Base-by-base conservation (phyloP, 352 stramenopile species). In the Thalassiosira delicatula region DNA sequence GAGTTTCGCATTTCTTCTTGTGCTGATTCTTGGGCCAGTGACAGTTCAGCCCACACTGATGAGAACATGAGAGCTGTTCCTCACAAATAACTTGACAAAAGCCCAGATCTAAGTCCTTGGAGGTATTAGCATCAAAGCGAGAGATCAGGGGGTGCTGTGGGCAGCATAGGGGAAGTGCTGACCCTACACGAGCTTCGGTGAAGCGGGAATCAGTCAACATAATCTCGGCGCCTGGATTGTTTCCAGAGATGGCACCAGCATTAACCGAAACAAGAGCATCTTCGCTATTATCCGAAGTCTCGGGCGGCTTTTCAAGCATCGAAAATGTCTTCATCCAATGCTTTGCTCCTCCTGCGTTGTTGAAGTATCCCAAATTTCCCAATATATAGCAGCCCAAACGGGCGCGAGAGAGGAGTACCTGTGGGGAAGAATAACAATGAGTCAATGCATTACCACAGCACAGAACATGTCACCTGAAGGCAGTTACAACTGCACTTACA, bases 301-400 rank as follows among this genome's bases (percentile, higher is more conserved):
- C 76, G 5, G 83, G 81, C 1, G 83, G 61, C 44, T 88, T 79
- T 23, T 91, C 53, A 7, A 96, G 87, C 23, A 92, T 85, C 0
- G 78, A 72, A 1, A 97, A 85, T 1, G 93, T 95, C 12, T 88
- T 86, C n/a, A 93, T 87, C 94, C 93, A 96, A 65, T 96, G 93
- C 23, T 69, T 54, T 60, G 73, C 92, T 70, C 92, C 88, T 12
- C 40, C 42, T 27, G 54, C 21, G 25, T 37, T 40, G 3, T 72
- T 72, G 23, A 96, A 96, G 80, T 96, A 97, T 37, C 91, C 85
- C 1, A 88, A 87, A 71, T 96, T 97, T 0, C 92, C 93, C 1
- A 96, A 66, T 17, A 97, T 91, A 62, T 95, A 97, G 85, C 96
- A 95, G 3, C 93, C 94, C 30, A 96, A 83, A 1, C 94, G 86